Conservation (phyloP, 1,284 basidiomycete species). For the Cutaneotrichosporon cyanovorans region DNA sequence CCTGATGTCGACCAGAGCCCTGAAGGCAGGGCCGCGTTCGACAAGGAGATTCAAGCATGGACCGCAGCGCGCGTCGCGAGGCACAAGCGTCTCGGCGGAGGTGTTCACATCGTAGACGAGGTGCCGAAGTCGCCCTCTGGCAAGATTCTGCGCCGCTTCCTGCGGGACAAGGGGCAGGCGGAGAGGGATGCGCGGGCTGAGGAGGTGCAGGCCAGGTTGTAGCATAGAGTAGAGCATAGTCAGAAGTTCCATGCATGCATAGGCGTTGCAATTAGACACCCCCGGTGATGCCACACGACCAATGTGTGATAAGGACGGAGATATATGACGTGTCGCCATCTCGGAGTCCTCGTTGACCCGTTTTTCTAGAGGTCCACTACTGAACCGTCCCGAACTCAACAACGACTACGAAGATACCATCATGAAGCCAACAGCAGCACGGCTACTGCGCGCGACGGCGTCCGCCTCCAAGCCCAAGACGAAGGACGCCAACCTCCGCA, state of each 20-base stretch:
- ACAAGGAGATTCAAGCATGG: constrained; percentile 55
- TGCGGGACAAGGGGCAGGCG: constrained; percentile 21
- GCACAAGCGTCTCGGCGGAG: constrained; percentile 49
- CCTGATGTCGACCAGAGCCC: not conserved
- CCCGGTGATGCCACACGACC: no score
- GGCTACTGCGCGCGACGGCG: constrained; percentile 16
- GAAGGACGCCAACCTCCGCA: constrained; percentile 15
- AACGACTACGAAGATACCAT: no score
- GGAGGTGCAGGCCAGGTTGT: constrained; percentile 1
- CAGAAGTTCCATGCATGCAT: no score
- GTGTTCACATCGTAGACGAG: constrained; percentile 45
- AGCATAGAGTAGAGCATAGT: not conserved
- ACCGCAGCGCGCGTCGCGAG: constrained; percentile 51
- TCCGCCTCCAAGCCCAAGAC: constrained; percentile 9
- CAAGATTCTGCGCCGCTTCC: constrained; percentile 37
- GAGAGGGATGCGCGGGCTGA: constrained; percentile 8
- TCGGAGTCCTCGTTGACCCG: no score
- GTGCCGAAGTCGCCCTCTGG: constrained; percentile 47
- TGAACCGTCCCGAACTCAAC: no score
- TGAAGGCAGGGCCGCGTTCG: constrained; percentile 42
- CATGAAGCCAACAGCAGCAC: not conserved
- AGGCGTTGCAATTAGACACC: no score
- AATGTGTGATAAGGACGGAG: no score
- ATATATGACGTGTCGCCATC: no score
- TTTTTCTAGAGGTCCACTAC: no score